Conservation (phyloP, 139 green algal genomes). For the Dunaliella sp. region DNA sequence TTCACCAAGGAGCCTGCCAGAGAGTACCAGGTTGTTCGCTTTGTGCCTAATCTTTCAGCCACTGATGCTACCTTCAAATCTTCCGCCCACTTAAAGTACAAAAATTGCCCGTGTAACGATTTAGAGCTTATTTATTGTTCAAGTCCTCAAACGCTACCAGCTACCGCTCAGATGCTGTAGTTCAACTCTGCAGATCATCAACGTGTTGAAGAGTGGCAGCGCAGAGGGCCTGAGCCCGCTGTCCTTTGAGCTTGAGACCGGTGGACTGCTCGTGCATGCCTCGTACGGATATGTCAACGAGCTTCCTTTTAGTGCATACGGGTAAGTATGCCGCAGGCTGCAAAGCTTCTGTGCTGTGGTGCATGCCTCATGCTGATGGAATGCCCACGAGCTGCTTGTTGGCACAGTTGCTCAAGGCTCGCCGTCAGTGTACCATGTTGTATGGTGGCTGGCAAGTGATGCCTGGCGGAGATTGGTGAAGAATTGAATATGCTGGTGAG, state of each 20-base stretch:
- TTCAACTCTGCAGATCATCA: conserved; percentile 48
- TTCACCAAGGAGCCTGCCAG: too few species aligned
- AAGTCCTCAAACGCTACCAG: not conserved
- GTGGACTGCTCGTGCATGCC: conserved; percentile 59
- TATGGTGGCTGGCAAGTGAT: too few species aligned
- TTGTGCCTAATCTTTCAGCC: not conserved
- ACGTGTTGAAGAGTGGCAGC: conserved; percentile 45
- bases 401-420: too few species aligned
- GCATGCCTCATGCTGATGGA: too few species aligned
- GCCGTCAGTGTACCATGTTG: too few species aligned
- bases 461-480: too few species aligned
- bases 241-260: conserved; percentile 76
- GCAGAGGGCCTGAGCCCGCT: conserved; percentile 66
- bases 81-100: not conserved
- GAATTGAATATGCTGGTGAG: too few species aligned
- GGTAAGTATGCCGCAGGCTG: too few species aligned
- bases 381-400: too few species aligned
- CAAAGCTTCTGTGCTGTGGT: too few species aligned
- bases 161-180: not conserved
- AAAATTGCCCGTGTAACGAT: not conserved
- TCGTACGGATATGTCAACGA: conserved; percentile 67
- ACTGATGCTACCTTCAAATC: not conserved
- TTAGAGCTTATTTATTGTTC: not conserved
- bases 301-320: conserved; percentile 77
- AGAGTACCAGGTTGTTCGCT: too few species aligned